These are phyloP conservation scores for Penstemon barbatus DNA, from an alignment of 257 asterid species.

Conservation along the genomic window DNA sequence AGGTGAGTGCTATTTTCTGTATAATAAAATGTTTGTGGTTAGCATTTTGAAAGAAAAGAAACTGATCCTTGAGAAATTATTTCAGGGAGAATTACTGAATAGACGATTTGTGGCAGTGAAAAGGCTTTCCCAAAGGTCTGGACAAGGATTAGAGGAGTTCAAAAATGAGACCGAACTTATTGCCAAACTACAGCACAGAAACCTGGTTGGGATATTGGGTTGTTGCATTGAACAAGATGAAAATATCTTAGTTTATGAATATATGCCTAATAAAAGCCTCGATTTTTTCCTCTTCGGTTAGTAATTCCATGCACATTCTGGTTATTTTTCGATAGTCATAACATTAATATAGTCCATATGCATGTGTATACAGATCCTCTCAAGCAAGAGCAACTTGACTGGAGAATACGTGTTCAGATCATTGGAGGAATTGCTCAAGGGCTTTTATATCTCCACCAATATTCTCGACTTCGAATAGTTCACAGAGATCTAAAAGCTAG, in stretches of 20 bases:
- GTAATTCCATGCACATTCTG: neutral
- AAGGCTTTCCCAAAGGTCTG: slow-evolving; percentile 50
- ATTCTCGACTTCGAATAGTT: slow-evolving; percentile 28
- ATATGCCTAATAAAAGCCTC: slow-evolving; percentile 19
- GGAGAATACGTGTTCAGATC: slow-evolving; percentile 27
- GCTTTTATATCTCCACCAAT: slow-evolving; percentile 33
- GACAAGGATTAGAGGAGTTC: slow-evolving; percentile 54
- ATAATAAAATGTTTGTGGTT: neutral
- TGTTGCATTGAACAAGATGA: slow-evolving; percentile 42
- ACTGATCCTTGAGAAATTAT: neutral
- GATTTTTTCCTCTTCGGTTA: slow-evolving; percentile 16
- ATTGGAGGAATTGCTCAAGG: slow-evolving; percentile 31
- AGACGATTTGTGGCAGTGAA: slow-evolving; percentile 53
- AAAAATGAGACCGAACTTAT: slow-evolving; percentile 55
- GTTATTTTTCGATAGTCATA: neutral
- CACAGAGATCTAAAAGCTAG: slow-evolving; percentile 33
- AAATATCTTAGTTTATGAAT: slow-evolving; percentile 11
- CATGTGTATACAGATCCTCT: neutral
- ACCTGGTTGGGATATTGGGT: slow-evolving; percentile 54
- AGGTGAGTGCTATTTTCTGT: slow-evolving; percentile 35
- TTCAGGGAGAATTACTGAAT: slow-evolving; percentile 41
- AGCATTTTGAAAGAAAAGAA: neutral
- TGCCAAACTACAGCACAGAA: slow-evolving; percentile 50
- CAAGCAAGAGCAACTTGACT: slow-evolving; percentile 19
- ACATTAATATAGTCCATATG: neutral